Evolutionary conservation across 2,329 filamentous ascomycete species (phyloP).

Genomic region (Colletotrichum shisoi): DNA sequence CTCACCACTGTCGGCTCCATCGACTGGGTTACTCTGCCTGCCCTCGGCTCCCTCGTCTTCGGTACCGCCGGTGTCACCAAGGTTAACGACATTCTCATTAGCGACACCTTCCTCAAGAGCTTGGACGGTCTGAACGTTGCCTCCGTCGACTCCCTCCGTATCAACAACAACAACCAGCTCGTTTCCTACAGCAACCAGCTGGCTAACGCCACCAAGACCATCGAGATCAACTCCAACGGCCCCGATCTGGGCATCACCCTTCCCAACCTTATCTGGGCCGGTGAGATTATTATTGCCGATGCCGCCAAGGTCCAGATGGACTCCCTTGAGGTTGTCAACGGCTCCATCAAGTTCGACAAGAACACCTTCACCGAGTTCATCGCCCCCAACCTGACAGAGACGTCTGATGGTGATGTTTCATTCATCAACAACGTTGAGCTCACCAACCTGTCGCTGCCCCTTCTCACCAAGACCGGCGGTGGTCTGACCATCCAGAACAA

Average conservation of each 20-base stretch:
- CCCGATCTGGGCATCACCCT: constrained; percentile 74
- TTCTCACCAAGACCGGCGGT: constrained; percentile 73
- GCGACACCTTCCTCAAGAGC: constrained; percentile 82
- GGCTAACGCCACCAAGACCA: constrained; percentile 72
- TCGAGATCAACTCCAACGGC: constrained; percentile 84
- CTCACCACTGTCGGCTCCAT: constrained; percentile 73
- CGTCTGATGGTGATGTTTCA: constrained; percentile 67
- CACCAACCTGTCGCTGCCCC: constrained; percentile 78
- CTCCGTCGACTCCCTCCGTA: constrained; percentile 74
- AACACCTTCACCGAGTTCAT: constrained; percentile 72
- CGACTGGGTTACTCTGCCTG: constrained; percentile 74
- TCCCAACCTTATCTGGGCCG: constrained; percentile 73
- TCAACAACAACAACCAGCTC: constrained; percentile 90
- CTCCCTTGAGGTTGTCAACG: constrained; percentile 74
- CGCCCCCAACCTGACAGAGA: constrained; percentile 74
- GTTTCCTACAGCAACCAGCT: constrained; percentile 79
- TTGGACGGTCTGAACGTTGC: constrained; percentile 83
- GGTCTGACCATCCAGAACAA: constrained; percentile 92
- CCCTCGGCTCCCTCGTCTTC: constrained; percentile 59
- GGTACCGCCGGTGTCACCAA: constrained; percentile 67
- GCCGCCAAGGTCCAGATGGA: constrained; percentile 77
- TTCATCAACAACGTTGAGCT: constrained; percentile 70
- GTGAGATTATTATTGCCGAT: constrained; percentile 69
- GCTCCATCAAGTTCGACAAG: constrained; percentile 83
- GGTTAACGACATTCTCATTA: constrained; percentile 74